Evolutionary conservation across 257 asterid species (phyloP), one percentile per base, ranked within the genome.

Genomic region (Hygrophila difformis): DNA sequence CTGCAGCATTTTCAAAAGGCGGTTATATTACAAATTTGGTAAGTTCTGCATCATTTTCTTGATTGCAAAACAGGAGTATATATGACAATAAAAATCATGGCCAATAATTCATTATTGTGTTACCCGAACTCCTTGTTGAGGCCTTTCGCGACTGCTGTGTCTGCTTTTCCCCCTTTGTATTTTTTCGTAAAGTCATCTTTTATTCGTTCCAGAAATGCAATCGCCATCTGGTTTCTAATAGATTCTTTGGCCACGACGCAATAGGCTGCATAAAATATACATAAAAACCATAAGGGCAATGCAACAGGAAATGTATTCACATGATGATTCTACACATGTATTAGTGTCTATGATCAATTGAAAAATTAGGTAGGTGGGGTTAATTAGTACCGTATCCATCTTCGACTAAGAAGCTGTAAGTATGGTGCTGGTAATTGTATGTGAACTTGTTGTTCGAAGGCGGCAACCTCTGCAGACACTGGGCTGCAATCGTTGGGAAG

Each of bases 101-200:
- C 37, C 37, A 33, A 6, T 4, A 6, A 33, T 4, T 3, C 6
- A 33, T 5, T 4, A 33, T 17, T 8, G 34, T 39, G 70, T 18
- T 82, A 91, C 98, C 96, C 96, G 1, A 85, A 91, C 37, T 82
- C 95, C 67, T 82, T 82, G 69, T 91, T 86, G 47, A 91, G 93
- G 60, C 96, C 74, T 66, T 79, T 79, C 31, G 93, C 93, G 66
- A 55, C 79, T 18, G 96, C 92, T 3, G 98, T 91, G 47, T 66
- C 87, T 22, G 98, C 98, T 76, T 76, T 82, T 42, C 96, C 98
- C 49, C 94, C 94, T 7, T 96, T 93, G 43, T 79, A 91, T 75
- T 93, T 70, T 67, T 79, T 80, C 78, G 41, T 91, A 68, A 91
- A 91, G 63, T 91, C 96, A 1, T 77, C 87, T 71, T 68, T 86